Conservation (phyloP, 192 early-diverging fungal species). For the Coemansia sp. region DNA sequence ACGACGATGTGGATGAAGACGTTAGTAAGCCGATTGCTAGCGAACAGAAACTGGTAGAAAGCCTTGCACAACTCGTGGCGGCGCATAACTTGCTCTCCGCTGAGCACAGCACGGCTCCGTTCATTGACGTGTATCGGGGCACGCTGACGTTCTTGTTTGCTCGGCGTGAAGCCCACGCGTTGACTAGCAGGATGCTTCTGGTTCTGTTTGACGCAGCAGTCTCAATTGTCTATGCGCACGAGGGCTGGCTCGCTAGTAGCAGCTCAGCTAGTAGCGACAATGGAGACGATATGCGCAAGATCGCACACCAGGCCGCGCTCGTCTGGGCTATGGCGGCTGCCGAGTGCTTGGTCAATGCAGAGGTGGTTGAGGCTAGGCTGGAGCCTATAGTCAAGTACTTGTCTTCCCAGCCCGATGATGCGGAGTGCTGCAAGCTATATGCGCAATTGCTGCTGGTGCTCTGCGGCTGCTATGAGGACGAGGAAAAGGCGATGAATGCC, state of each 20-base stretch:
- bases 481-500: conserved; percentile 57
- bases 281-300: not conserved
- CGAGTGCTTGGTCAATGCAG: conserved; percentile 46
- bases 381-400: conserved; percentile 40
- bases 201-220: conserved; percentile 15
- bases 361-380: conserved; percentile 37
- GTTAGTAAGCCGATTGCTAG: not conserved
- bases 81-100: not conserved
- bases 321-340: conserved; percentile 62
- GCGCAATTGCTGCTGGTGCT: conserved; percentile 45
- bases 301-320: conserved; percentile 46
- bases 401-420: conserved; percentile 11
- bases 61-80: conserved; percentile 21
- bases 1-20: conserved; percentile 17
- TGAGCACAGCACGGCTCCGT: not conserved
- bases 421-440: conserved; percentile 34
- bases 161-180: conserved; percentile 17
- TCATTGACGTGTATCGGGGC: not conserved
- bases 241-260: conserved; percentile 20
- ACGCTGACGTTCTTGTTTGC: conserved; percentile 24
- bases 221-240: conserved; percentile 12
- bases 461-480: conserved; percentile 52
- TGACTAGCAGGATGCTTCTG: conserved; percentile 24
- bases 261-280: not conserved
- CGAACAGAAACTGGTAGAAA: conserved; percentile 21